A percentile compares a stretch with the other conserved stretches of the same genome.
Conservation (phyloP, 2,329 filamentous ascomycete species). For the Pyrenochaeta sp. region DNA sequence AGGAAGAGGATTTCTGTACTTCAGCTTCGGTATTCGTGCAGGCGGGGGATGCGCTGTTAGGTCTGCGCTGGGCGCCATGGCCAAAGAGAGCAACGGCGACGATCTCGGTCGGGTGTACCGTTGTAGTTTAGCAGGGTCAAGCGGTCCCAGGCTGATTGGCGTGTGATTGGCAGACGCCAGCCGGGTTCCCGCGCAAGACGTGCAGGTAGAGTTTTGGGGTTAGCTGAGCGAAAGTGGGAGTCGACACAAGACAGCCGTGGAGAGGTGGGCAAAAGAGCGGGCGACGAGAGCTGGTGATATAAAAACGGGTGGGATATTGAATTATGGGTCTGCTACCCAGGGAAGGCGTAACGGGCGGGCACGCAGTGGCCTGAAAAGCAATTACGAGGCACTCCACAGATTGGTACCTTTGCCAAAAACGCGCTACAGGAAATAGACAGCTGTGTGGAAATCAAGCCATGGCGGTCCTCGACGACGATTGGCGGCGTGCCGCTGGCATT, state of each 20-base stretch:
- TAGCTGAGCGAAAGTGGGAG: slow-evolving; percentile 14
- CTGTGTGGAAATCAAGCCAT: not conserved
- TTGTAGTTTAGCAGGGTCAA: slow-evolving; percentile 28
- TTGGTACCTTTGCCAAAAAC: slow-evolving; percentile 2
- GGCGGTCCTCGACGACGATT: not conserved
- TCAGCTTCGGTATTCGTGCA: slow-evolving; percentile 45
- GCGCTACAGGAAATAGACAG: slow-evolving; percentile 7
- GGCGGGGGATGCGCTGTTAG: slow-evolving; percentile 35
- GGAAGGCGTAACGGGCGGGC: slow-evolving; percentile 15
- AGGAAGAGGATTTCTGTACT: slow-evolving; percentile 44
- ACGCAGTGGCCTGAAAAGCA: slow-evolving; percentile 8
- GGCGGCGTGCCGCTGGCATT: not conserved
- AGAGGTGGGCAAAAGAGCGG: not conserved
- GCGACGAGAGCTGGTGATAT: not conserved
- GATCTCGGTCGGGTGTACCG: slow-evolving; percentile 32
- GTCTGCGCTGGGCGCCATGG: slow-evolving; percentile 40
- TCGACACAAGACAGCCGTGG: not conserved
- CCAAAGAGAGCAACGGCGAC: slow-evolving; percentile 29
- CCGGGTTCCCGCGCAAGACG: slow-evolving; percentile 24
- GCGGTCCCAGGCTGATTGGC: slow-evolving; percentile 14
- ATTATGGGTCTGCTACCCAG: slow-evolving; percentile 2
- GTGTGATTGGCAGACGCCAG: slow-evolving; percentile 31
- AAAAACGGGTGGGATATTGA: not conserved
- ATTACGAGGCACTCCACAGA: slow-evolving; percentile 12
- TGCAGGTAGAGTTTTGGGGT: slow-evolving; percentile 17